These are phyloP conservation scores for Microcyclospora tardicrescens DNA, from an alignment of 2,329 filamentous ascomycete genomes.

Conservation along the genomic window DNA sequence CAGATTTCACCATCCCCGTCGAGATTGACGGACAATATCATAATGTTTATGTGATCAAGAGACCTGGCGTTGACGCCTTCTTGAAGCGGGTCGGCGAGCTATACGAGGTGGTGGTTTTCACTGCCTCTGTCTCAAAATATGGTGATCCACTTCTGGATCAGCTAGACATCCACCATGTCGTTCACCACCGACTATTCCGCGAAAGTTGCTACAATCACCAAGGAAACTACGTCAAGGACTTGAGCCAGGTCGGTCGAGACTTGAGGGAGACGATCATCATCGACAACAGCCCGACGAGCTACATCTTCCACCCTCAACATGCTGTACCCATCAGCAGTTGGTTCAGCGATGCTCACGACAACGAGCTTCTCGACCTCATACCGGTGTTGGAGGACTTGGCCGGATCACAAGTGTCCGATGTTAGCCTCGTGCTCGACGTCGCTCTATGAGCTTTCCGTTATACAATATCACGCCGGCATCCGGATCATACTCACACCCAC, in stretches of 20 bases:
- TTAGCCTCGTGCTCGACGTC: slow-evolving; percentile 94
- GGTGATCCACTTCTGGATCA: slow-evolving; percentile 93
- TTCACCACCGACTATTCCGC: slow-evolving; percentile 90
- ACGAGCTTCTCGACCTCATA: slow-evolving; percentile 93
- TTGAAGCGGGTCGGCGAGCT: slow-evolving; percentile 97
- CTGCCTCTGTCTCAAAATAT: slow-evolving; percentile 97
- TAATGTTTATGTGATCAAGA: slow-evolving; percentile 98
- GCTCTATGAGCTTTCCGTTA: slow-evolving; percentile 35
- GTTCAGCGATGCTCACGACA: slow-evolving; percentile 99
- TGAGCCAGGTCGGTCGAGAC: slow-evolving; percentile 91
- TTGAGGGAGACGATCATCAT: slow-evolving; percentile 98
- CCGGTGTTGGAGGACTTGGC: slow-evolving; percentile 96
- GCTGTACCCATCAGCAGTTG: slow-evolving; percentile 98
- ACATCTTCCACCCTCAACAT: slow-evolving; percentile 98
- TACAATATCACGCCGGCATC: too few relatives aligned
- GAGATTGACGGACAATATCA: slow-evolving; percentile 98
- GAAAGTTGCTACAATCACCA: slow-evolving; percentile 99
- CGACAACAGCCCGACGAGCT: slow-evolving; percentile 96
- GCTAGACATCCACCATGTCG: slow-evolving; percentile 90
- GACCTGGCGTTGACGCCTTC: slow-evolving; percentile 95
- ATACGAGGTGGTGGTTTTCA: slow-evolving; percentile 98
- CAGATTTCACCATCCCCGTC: slow-evolving; percentile 96
- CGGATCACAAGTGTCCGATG: slow-evolving; percentile 75
- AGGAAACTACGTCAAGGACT: slow-evolving; percentile 97
- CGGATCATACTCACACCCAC: too few relatives aligned